Base-by-base conservation (phyloP, 139 green algal species). In the Spirogloea muscicola region DNA sequence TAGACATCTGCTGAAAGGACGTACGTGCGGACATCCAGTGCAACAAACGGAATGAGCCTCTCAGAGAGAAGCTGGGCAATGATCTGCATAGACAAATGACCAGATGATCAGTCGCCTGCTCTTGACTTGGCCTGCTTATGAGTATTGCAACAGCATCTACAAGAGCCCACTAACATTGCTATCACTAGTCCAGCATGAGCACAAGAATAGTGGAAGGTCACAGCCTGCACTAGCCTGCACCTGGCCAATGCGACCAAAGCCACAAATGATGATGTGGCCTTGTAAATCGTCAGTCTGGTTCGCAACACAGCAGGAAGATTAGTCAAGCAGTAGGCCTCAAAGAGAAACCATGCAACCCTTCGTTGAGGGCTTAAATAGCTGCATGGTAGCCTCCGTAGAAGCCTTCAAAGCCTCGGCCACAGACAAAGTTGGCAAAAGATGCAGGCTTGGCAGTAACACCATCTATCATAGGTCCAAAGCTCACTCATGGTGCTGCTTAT, bases 31-130 rank as follows among this genome's bases (percentile, higher is more conserved):
- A 96, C 88, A 77, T 99, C 94, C 25, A 99, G 75, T 1, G 92
- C 94, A 40, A 98, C 94, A 74, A 96, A 99, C 33, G 93, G 94
- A 65, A 99, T 97, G 38, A 97, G 84, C 52, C 90, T 82, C 87
- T 98, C 92, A 2, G 49, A 87, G 39, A 99, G 88, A 76, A 99
- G 84, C 84, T 97, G 89, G 21, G 85, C 89, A 52, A 97, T 96
- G 40, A 96, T 89, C 84, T 96, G 89, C 10, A 88, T 88, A 67
- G 21, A 21, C 21, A 55, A 21, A 55, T 21, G 21, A 55, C 46
- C n/a, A n/a, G n/a, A n/a, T n/a, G n/a, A n/a, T n/a, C n/a, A n/a
- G n/a, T n/a, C n/a, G n/a, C n/a, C n/a, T n/a, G n/a, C n/a, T n/a
- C n/a, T n/a, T n/a, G n/a, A n/a, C n/a, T n/a, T n/a, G n/a, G n/a